Evolutionary conservation across 768 basidiomycete genomes (phyloP), one percentile per base, ranked within the genome.

Genomic region (Leccinum pellstonianum): DNA sequence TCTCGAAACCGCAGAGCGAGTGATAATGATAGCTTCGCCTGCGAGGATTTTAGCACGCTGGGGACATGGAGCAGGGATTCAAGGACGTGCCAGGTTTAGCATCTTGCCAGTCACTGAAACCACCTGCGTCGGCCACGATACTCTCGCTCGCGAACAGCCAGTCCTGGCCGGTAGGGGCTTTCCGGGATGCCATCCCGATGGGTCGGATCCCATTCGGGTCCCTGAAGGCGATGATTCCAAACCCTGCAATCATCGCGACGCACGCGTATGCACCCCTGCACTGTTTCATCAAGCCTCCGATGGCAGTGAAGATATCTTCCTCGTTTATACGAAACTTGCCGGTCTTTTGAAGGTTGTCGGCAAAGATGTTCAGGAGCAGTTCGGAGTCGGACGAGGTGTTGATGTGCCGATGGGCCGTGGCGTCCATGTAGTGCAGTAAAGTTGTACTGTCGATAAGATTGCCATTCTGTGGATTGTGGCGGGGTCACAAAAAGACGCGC

Each of bases 291-390:
- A 98, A 83, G 7, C 90, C 90, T 12, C 90, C 83, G 56, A 98
- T 86, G 33, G 97, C 96, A 15, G 86, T 91, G 76, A 99, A 98
- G 65, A 99, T 97, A 75, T 99, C 97, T 66, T 99, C 97, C 71
- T 98, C 96, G 71, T 98, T 98, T 79, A 98, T 99, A 61, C 95
- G 92, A 77, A 98, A 95, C 75, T 99, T 99, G 57, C 96, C 97
- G 10, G 96, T 98, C 73, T 98, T 88, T 70, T 99, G 97, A 17
- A 99, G 85, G 67, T 96, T 95, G 80, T 98, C 86, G 55, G 97
- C 97, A 73, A 99, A 93, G 65, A 97, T 93, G 77, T 99, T 99
- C 63, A 99, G 85, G 43, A 99, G 84, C 12, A 99, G 81, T 76
- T 99, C 97, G 4, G 96, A 98, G 78, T 99, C 97, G 27, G 94